Evolutionary conservation across 2,329 filamentous ascomycete genomes (phyloP), one percentile per base, ranked within the genome.

Genomic region (Corniculantispora saksenae): DNA sequence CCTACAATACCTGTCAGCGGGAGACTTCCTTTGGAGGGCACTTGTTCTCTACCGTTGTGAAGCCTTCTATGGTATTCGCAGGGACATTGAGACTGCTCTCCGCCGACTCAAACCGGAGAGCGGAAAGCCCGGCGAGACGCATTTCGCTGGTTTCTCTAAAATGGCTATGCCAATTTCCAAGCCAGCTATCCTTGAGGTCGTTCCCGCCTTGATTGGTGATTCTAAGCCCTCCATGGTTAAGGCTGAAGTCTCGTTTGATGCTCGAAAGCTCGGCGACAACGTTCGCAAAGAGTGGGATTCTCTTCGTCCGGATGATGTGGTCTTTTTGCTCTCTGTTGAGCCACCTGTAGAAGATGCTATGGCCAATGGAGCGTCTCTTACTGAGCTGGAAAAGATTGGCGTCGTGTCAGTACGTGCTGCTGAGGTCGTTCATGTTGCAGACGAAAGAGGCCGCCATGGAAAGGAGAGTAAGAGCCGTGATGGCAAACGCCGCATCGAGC

Each of bases 1-100:
- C 71, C 81, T 99, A 32, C 95, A 99, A 74, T 99, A 99, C 77
- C 83, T 99, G 17, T 97, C 94, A 3, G 88, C 97, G 59, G 93
- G 93, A 3, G 95, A 99, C 76, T 99, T 99, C 71, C 80, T 99
- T n/a, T 99, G 94, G 93, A 87, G 96, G 67, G 93, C 94, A 0
- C 90, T 98, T 72, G 84, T 96, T 17, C 82, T 99, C 10, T 95
- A 97, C 75, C 89, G 94, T 48, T 91, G 90, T 66, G 95, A 99
- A 76, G 87, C 94, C 0, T 97, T 98, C 75, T 98, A 96, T 75
- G 92, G 93, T 66, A 94, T 99, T 66, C 88, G 93, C 54, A 94
- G 93, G 72, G 93, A 99, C 74, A 88, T 99, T 65, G 93, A 97
- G 74, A 87, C 92, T 56, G 88, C 91, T 8, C 75, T 98, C 59